Base-by-base conservation (phyloP, 768 basidiomycete genomes). In the Saitozyma sp. region DNA sequence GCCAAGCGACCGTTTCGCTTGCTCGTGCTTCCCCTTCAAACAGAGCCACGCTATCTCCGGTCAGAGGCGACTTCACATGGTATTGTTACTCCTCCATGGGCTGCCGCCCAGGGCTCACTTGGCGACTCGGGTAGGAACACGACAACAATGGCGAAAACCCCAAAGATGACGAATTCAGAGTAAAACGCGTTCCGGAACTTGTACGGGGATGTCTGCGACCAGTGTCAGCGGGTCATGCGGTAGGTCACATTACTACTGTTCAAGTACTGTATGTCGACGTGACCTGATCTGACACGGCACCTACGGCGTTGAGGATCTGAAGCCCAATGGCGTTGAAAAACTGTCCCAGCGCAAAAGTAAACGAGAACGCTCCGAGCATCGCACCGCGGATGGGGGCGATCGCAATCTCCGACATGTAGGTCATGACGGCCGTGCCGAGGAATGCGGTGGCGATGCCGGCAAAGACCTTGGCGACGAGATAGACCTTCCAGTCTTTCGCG, bases 401-500 rank as follows among this genome's bases (percentile, higher is more conserved):
- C 37, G 61, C 65, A 9, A 66, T 58, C 43, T 66, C 65, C 16
- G 65, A 66, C 19, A 66, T 54, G 54, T 63, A 66, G 53, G 45
- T 46, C 53, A 61, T 51, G 42, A 54, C 45, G 6, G 53, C 54
- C 38, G 56, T 1, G 7, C 20, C 43, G 41, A 59, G 19, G 52
- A 54, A 59, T 9, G n/a, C 39, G 0, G 14, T 29, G 9, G 53
- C 56, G 8, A 45, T 14, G 29, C 64, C 64, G 42, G 45, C 56
- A 29, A 66, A 54, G 45, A 66, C 59, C 38, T 58, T 58, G 9
- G 56, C 65, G 9, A 56, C 66, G 13, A 68, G 39, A 41, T 50
- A 68, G 46, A 51, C 66, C 51, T 68, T 68, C 59, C 60, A 67
- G n/a, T 68, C 57, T 20, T 42, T 58, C 20, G 66, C 66, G 5